Evolutionary conservation across 83 land plant genomes (phyloP).

Genomic region (Diphasiastrum complanatum): DNA sequence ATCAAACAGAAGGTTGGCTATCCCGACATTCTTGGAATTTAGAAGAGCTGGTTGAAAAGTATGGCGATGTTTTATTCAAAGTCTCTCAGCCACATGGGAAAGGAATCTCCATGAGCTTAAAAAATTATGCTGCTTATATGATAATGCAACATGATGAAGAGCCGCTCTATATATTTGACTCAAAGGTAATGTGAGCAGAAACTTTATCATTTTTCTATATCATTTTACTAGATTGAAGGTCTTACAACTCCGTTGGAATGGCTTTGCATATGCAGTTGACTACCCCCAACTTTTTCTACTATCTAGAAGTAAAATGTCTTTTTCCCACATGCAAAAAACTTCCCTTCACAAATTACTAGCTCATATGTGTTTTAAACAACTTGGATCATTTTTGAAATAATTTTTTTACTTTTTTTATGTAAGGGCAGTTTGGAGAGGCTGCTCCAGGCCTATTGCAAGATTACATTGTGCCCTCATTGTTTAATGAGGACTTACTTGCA

Average conservation of each 20-base stretch:
- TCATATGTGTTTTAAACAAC: too few relatives aligned
- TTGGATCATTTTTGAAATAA: too few relatives aligned
- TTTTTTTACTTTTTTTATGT: too few relatives aligned
- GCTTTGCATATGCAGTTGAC: too few relatives aligned
- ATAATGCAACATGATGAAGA: constrained; percentile 90
- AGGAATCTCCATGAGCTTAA: constrained; percentile 64
- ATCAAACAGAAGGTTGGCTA: constrained; percentile 75
- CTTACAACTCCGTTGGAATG: too few relatives aligned
- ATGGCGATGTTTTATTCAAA: constrained; percentile 71
- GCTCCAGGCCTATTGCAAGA: constrained; percentile 77
- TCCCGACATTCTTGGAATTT: constrained; percentile 72
- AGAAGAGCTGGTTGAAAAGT: constrained; percentile 47
- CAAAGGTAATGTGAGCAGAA: too few relatives aligned
- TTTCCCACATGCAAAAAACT: too few relatives aligned
- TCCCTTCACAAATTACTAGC: too few relatives aligned
- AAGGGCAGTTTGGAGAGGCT: constrained; percentile 91
- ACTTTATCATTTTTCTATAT: background rate
- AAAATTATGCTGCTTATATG: constrained; percentile 80
- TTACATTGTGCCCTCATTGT: constrained; percentile 78
- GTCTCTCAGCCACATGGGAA: constrained; percentile 69
- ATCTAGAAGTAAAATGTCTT: too few relatives aligned
- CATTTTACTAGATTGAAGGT: background rate
- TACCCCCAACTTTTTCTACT: too few relatives aligned
- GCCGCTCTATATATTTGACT: constrained; percentile 94
- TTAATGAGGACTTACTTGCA: constrained; percentile 80